A percentile compares a stretch with the other conserved stretches of the same genome.
Evolutionary conservation across 2,329 filamentous ascomycete genomes (phyloP).

Genomic region (Diaporthe humulicola): DNA sequence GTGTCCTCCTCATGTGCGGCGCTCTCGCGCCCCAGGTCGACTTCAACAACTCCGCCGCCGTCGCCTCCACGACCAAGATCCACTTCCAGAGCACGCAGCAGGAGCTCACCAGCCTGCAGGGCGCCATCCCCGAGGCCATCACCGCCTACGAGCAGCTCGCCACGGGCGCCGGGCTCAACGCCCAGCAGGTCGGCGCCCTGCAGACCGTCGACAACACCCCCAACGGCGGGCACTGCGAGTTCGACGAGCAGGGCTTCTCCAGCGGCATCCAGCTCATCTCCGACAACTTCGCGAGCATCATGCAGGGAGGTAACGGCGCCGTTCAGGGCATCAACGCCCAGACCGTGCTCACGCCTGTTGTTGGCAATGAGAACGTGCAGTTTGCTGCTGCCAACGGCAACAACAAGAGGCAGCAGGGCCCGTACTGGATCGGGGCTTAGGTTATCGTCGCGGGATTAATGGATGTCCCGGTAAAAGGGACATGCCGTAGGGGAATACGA

Average conservation of each 20-base stretch:
- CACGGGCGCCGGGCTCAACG: slow-evolving; percentile 55
- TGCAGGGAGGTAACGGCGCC: slow-evolving; percentile 65
- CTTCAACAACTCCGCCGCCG: slow-evolving; percentile 56
- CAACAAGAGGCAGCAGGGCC: slow-evolving; percentile 10
- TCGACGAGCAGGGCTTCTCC: slow-evolving; percentile 66
- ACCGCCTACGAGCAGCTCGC: slow-evolving; percentile 65
- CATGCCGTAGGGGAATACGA: not conserved
- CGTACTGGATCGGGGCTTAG: slow-evolving; percentile 17
- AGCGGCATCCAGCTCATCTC: slow-evolving; percentile 70
- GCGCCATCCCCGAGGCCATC: slow-evolving; percentile 63
- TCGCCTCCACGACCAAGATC: slow-evolving; percentile 61
- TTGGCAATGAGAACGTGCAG: slow-evolving; percentile 59
- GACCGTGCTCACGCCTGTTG: slow-evolving; percentile 62
- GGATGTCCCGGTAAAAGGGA: slow-evolving; percentile 1
- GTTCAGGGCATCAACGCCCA: slow-evolving; percentile 63
- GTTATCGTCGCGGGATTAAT: not conserved
- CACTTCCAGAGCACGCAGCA: slow-evolving; percentile 69
- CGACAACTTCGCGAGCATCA: slow-evolving; percentile 64
- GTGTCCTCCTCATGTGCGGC: slow-evolving; percentile 69
- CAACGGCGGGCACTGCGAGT: slow-evolving; percentile 69
- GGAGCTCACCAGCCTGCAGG: slow-evolving; percentile 64
- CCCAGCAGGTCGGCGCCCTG: slow-evolving; percentile 60
- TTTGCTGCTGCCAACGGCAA: slow-evolving; percentile 48
- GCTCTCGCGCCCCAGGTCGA: slow-evolving; percentile 65
- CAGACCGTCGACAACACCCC: slow-evolving; percentile 71